Evolutionary conservation across 768 basidiomycete genomes (phyloP), one percentile per base, ranked within the genome.

Genomic region (Trametes maxima): DNA sequence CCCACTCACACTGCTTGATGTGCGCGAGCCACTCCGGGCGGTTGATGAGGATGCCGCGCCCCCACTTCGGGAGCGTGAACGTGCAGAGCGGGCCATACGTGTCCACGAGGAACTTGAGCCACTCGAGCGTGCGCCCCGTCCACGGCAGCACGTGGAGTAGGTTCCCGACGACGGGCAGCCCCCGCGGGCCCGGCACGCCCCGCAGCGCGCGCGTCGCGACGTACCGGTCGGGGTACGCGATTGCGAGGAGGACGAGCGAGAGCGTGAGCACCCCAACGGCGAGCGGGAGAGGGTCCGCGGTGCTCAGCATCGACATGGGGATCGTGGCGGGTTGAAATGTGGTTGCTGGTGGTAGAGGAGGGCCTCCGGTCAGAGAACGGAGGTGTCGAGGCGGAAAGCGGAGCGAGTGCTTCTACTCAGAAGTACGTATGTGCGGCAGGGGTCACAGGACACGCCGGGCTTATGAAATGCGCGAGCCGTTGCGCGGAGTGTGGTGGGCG

Each of bases 11-110:
- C 39, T 65, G 57, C 22, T 46, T 37, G 21, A 65, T 40, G 52
- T 67, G 66, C 39, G 57, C 64, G 22, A 67, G 56, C 66, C 66
- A 67, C 44, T 65, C 64, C 16, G 66, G 66, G 10, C 59, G 59
- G 33, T 65, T 63, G 42, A 65, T 60, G 24, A 65, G 56, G 35
- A 67, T 62, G 14, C 12, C 62, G 33, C 66, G 54, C 17, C 66
- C 66, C 47, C 54, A 65, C 17, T 35, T 36, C 6, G 66, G 66
- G 22, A 67, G 19, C 10, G 66, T 67, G 24, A 65, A 58, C 2
- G 64, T 65, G 54, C 59, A 67, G 21, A 65, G 60, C 8, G 56
- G 46, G 19, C 66, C 66, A 33, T 63, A 67, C 39, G 39, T 42
- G 22, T 44, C 43, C 14, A n/a, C 11, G 13, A 54, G 37, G 17